Evolutionary conservation across 1,284 basidiomycete genomes (phyloP), one percentile per base, ranked within the genome.

Genomic region (Cutaneotrichosporon dermatis): DNA sequence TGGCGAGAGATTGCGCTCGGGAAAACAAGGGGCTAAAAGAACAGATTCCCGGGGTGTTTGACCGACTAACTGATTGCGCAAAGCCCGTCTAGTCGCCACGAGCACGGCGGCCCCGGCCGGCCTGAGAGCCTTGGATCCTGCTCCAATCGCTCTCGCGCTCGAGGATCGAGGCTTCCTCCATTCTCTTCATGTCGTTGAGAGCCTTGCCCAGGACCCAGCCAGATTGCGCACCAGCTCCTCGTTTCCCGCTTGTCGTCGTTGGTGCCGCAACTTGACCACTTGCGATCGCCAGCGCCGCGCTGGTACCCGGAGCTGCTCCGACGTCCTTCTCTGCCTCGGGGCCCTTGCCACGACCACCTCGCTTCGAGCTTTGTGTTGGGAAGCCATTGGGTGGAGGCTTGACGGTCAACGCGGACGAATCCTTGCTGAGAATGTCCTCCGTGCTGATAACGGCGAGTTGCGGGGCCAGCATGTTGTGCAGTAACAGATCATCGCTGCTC

Each of bases 91-190:
- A 75, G 45, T 75, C 73, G 13, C 70, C 72, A 44, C 74, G 66
- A 6, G 67, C 68, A 45, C 73, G 58, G 51, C 76, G 66, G 8
- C 72, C 69, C 36, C 74, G 59, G 6, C 73, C 70, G 0, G 51
- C 45, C 33, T 63, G 62, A 11, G 60, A 63, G 8, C 73, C 76
- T 61, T 78, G 72, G 55, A 77, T 76, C 54, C 77, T 71, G 8
- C 74, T 75, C 72, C 73, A 77, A 59, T 77, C 77, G 61, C 70
- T 73, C 41, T 76, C 76, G 50, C 70, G 69, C 63, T 76, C 75
- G 35, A 77, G 52, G 61, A 76, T 68, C 43, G 64, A 69, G 34
- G 75, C 76, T 48, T 70, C 67, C 44, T 74, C 74, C 74, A 77
- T 76, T 64, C 73, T 72, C 57, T 71, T 73, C 64, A 75, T 63